Evolutionary conservation across 208 protist genomes (phyloP), one percentile per base, ranked within the genome.

Genomic region (Leishmania arabica): DNA sequence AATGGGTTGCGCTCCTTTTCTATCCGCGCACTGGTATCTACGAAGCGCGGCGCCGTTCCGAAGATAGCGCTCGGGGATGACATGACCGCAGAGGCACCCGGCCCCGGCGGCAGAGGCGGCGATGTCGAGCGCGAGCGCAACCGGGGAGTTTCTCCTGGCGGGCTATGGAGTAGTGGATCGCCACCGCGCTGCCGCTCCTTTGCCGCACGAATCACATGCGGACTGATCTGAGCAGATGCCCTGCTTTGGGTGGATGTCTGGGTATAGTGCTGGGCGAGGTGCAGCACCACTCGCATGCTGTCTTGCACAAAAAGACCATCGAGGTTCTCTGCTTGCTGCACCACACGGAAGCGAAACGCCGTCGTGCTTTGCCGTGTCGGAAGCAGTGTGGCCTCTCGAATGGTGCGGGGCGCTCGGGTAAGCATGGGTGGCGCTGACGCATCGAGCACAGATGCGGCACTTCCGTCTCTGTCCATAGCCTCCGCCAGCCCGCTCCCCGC

Each of bases 251-350:
- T n/a, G n/a, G 65, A 21, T 15, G n/a, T 24, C 53, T 84, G 66
- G 58, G 62, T 70, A 82, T 95, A 92, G 81, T 87, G 88, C 77
- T 91, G 86, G 5, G 91, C 78, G 6, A 95, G 88, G 37, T 79
- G 88, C 31, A 95, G 79, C 53, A 95, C 85, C 9, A 80, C 80
- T 71, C 88, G 83, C 75, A 95, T 91, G 78, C 82, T 90, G 81
- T 91, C 88, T 31, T 89, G 81, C 47, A 90, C 85, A 69, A 93
- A 90, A 21, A 71, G 71, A 17, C 84, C 88, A 9, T 88, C 86
- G 45, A 91, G 79, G 9, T 80, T 54, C 70, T 85, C 82, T 2
- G 87, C 90, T 11, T 83, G 85, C 42, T 79, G 85, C 68, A 93
- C 86, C 3, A 91, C 87, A 17, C 54, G 62, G 62, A 82, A 85